phyloP scores from a whole-genome alignment of 371 early-diverging fungal species.

The Dichotomocladium elegans region DNA sequence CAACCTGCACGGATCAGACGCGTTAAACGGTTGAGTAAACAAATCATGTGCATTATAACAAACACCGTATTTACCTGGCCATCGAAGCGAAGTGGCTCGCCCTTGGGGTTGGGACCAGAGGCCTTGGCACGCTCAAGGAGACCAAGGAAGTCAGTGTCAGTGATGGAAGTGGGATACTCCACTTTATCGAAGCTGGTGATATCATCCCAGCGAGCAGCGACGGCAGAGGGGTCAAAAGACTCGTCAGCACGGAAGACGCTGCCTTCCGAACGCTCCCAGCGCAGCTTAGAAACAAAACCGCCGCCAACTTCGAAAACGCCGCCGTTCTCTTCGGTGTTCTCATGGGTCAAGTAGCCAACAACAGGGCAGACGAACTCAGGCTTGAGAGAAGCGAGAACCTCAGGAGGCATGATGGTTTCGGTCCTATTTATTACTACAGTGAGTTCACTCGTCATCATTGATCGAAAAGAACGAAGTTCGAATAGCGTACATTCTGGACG shows the following conservation, averaged over 20 bases:
- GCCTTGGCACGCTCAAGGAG: conserved; percentile 75
- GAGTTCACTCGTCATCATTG: no score
- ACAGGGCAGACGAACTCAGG: conserved; percentile 97
- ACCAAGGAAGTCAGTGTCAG: conserved; percentile 84
- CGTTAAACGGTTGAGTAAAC: not conserved
- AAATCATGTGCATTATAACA: not conserved
- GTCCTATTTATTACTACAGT: no score
- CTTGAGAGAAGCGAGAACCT: conserved; percentile 87
- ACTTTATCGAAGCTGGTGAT: conserved; percentile 76
- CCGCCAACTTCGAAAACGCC: conserved; percentile 93
- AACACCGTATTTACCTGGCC: conserved; percentile 53
- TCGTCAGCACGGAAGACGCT: conserved; percentile 90
- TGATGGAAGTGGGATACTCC: conserved; percentile 71
- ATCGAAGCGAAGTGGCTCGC: conserved; percentile 70
- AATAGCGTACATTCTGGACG: conserved; percentile 78
- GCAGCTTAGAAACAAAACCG: conserved; percentile 89
- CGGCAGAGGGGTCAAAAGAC: conserved; percentile 81
- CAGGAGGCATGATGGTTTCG: conserved; percentile 95
- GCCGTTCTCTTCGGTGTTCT: conserved; percentile 82
- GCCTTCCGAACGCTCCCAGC: conserved; percentile 92
- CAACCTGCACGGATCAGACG: conserved; percentile 50
- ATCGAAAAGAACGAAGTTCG: no score
- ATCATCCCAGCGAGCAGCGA: conserved; percentile 67
- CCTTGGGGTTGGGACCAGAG: conserved; percentile 56
- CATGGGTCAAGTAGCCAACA: conserved; percentile 91